phyloP scores from a whole-genome alignment of 495 filamentous ascomycete genomes.

The Penicillium pulvis region DNA sequence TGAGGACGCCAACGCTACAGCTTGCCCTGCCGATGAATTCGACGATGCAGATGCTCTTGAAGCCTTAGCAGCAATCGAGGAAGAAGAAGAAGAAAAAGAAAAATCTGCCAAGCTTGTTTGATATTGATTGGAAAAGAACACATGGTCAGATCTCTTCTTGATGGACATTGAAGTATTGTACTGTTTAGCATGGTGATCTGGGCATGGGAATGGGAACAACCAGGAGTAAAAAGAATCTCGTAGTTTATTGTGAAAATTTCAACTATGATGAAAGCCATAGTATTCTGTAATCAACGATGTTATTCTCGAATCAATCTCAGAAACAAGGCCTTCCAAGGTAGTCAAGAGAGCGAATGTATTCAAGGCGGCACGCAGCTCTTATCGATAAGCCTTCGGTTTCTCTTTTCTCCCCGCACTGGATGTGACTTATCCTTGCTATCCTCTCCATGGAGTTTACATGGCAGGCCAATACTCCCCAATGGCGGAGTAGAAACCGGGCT shows the following conservation, averaged over 20 bases:
- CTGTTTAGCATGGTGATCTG: not conserved
- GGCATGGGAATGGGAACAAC: not conserved
- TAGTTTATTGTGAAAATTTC: not conserved
- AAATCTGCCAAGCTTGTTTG: not conserved
- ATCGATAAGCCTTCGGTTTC: slow-evolving; percentile 20
- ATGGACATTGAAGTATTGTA: no score
- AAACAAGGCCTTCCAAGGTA: no score
- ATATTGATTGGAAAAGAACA: no score
- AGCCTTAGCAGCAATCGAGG: slow-evolving; percentile 38
- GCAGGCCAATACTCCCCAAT: slow-evolving; percentile 40
- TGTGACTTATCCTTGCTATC: not conserved
- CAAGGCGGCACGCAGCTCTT: slow-evolving; percentile 5
- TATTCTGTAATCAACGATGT: not conserved
- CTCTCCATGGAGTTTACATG: slow-evolving; percentile 41
- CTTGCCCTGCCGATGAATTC: slow-evolving; percentile 14
- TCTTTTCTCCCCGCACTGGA: slow-evolving; percentile 1
- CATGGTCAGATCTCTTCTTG: no score
- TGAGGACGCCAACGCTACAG: slow-evolving; percentile 8
- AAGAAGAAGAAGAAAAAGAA: not conserved
- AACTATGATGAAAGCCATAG: not conserved
- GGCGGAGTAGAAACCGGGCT: slow-evolving; percentile 37
- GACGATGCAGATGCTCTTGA: slow-evolving; percentile 48
- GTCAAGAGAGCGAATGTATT: not conserved
- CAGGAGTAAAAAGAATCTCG: no score
- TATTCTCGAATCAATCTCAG: not conserved